phyloP scores from a whole-genome alignment of 2,329 filamentous ascomycete species.

The Fusarium acutatum region DNA sequence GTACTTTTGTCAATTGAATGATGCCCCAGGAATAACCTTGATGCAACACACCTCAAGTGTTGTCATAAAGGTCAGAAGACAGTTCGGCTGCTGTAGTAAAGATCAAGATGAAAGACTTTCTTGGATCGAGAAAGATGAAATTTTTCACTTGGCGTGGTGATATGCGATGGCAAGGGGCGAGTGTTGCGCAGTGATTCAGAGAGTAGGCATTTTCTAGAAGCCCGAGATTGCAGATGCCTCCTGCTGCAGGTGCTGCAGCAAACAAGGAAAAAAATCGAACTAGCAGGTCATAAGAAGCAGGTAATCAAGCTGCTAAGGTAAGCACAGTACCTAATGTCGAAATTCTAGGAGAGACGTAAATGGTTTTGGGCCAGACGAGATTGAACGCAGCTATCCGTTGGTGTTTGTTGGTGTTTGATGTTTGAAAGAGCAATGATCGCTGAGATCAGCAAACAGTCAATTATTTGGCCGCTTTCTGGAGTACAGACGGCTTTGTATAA shows the following conservation, averaged over 20 bases:
- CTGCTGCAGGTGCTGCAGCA: background rate
- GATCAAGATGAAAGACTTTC: background rate
- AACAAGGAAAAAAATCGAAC: background rate
- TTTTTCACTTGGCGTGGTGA: background rate
- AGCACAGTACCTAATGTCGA: background rate
- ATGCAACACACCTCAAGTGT: background rate
- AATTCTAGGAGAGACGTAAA: background rate
- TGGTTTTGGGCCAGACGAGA: background rate
- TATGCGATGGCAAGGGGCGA: background rate
- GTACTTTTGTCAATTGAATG: background rate
- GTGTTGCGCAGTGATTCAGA: slow-evolving; percentile 20
- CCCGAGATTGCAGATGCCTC: background rate
- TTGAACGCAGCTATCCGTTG: slow-evolving; percentile 1
- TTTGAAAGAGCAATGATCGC: background rate
- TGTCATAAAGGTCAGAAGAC: background rate
- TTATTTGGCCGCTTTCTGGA: background rate
- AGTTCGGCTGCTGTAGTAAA: background rate
- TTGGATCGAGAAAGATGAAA: background rate
- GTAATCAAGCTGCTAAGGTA: background rate
- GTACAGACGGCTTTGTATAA: background rate
- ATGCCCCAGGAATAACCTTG: background rate
- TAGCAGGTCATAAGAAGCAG: background rate
- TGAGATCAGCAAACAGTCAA: background rate
- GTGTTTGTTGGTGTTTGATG: background rate
- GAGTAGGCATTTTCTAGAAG: background rate